These are phyloP conservation scores for Syzygium oleosum DNA, from an alignment of 345 rosid genomes.

Conservation along the genomic window DNA sequence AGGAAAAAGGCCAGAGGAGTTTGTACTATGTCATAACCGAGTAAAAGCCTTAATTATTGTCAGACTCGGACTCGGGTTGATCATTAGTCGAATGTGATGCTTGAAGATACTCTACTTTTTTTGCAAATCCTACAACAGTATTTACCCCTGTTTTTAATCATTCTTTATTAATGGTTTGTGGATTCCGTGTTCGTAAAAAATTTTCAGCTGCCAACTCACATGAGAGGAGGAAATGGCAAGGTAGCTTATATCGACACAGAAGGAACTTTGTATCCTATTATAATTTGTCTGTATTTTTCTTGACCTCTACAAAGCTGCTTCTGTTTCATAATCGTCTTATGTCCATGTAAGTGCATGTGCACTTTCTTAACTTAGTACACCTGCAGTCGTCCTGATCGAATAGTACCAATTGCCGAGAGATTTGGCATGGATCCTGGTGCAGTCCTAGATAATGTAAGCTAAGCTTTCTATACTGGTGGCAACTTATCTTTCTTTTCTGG, in stretches of 20 bases:
- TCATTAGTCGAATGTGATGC: not conserved
- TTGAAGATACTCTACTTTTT: not conserved
- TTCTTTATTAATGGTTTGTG: not conserved
- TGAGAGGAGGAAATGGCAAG: constrained; percentile 93
- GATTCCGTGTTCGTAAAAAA: not conserved
- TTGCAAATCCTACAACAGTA: not conserved
- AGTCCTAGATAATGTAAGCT: constrained; percentile 81
- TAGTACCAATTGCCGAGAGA: constrained; percentile 91
- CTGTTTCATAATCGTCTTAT: not conserved
- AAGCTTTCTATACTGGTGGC: not conserved
- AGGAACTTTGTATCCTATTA: constrained; percentile 75
- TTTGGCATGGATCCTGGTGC: constrained; percentile 98
- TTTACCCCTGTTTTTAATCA: not conserved
- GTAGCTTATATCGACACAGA: constrained; percentile 86
- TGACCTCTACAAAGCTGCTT: too few relatives aligned
- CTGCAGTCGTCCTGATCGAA: constrained; percentile 79
- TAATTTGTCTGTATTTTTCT: constrained; percentile 1
- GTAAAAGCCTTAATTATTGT: too few relatives aligned
- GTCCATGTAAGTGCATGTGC: not conserved
- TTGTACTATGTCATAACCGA: too few relatives aligned
- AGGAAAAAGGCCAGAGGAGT: not conserved
- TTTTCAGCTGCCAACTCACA: constrained; percentile 71
- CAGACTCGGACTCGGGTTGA: too few relatives aligned
- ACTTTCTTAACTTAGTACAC: constrained; percentile 21
- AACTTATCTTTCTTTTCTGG: not conserved